Conservation (phyloP, 164 flowering plant species). For the Platanus orientalis region DNA sequence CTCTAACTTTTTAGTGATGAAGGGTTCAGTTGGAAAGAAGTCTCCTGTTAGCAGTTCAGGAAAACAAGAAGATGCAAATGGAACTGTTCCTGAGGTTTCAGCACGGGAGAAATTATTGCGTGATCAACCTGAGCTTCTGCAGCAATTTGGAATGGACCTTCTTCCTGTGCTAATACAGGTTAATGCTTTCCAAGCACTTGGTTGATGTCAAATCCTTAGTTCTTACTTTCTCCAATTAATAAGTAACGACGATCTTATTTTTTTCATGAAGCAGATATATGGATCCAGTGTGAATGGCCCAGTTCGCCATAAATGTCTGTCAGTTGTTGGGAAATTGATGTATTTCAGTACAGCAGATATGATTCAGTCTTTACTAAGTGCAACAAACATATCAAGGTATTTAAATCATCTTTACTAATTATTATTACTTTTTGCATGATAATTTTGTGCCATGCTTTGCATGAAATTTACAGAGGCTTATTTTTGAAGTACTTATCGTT, state of each 20-base stretch:
- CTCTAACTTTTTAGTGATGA: too few species aligned
- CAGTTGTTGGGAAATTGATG: conserved; percentile 92
- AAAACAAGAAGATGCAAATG: too few species aligned
- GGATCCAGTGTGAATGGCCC: conserved; percentile 97
- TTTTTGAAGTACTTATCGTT: conserved; percentile 5
- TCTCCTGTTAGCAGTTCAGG: too few species aligned
- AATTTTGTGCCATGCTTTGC: neutral
- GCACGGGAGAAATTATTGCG: too few species aligned
- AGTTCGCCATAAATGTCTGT: conserved; percentile 94
- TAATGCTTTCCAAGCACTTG: conserved; percentile 17
- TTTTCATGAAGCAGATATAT: conserved; percentile 88
- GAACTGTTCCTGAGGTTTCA: too few species aligned
- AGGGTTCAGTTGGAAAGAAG: too few species aligned
- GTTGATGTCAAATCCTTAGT: too few species aligned
- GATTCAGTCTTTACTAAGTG: conserved; percentile 69
- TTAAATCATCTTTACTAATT: neutral
- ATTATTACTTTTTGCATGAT: neutral
- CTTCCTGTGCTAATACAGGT: conserved; percentile 95
- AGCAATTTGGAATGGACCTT: conserved; percentile 91
- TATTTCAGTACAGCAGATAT: conserved; percentile 87
- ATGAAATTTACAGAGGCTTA: neutral
- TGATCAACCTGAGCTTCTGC: conserved; percentile 92
- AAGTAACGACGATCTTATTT: too few species aligned
- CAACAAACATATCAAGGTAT: conserved; percentile 91
- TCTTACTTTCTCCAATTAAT: too few species aligned